These are phyloP conservation scores for Fomes fomentarius DNA, from an alignment of 1,284 basidiomycete species.

Conservation along the genomic window DNA sequence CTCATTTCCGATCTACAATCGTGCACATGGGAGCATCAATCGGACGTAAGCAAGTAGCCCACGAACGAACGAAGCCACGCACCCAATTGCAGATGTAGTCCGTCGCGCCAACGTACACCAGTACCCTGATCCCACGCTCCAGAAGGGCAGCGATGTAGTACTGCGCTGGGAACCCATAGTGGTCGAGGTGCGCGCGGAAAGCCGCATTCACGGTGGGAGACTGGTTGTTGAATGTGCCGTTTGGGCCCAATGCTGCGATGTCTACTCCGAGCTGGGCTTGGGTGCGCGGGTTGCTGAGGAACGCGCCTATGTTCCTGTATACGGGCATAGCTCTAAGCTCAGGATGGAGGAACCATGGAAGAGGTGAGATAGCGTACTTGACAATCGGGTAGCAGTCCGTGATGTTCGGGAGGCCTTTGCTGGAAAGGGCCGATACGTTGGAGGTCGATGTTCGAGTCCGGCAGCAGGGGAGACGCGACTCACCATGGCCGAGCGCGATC, in stretches of 20 bases:
- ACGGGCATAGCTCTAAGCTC: constrained; percentile 1
- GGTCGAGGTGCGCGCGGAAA: constrained; percentile 42
- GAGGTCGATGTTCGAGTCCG: not conserved
- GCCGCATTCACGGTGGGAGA: constrained; percentile 42
- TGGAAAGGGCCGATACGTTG: not conserved
- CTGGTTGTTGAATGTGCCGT: constrained; percentile 52
- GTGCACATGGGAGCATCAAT: too few species aligned
- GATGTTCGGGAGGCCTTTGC: constrained; percentile 20
- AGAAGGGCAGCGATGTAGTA: constrained; percentile 71
- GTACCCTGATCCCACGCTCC: constrained; percentile 71
- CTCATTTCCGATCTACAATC: constrained; percentile 53
- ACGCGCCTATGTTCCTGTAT: constrained; percentile 46
- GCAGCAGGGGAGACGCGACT: not conserved
- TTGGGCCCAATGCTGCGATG: constrained; percentile 29
- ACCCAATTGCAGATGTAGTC: constrained; percentile 82
- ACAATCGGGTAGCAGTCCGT: constrained; percentile 34
- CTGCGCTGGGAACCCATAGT: constrained; percentile 46
- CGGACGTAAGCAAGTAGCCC: too few species aligned
- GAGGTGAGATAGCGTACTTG: constrained; percentile 10
- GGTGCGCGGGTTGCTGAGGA: constrained; percentile 58
- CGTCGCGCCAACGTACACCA: constrained; percentile 76
- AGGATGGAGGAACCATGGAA: not conserved
- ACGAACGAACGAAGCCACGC: not conserved
- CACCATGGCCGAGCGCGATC: constrained; percentile 28
- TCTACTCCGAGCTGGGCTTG: constrained; percentile 65